Base-by-base conservation (phyloP, 495 filamentous ascomycete genomes). In the Aspergillus indologenus region DNA sequence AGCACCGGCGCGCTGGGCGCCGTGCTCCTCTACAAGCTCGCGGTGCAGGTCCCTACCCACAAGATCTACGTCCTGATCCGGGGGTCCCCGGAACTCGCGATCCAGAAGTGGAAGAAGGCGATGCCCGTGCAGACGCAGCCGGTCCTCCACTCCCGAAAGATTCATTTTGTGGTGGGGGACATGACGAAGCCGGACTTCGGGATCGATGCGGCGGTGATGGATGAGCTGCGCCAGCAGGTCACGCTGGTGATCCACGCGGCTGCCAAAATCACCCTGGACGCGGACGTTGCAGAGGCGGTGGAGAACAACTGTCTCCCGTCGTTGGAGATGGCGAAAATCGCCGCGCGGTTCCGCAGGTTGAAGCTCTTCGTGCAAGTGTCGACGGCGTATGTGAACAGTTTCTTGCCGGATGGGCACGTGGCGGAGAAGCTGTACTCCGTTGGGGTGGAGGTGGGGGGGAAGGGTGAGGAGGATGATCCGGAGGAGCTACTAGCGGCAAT, bases 171-270 rank as follows among this genome's bases (percentile, higher is more conserved):
- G 17, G 51, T 64, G 23, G 74, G 74, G 0, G 70, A 77, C 40
- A 74, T 77, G 20, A 61, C 54, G 24, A 31, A 55, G 19, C 53
- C 64, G 0, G 55, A 74, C 42, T 69, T 72, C 17, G 69, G 73
- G 0, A 65, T 77, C 45, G 53, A 67, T 2, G n/a, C 58, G 3
- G 29, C 23, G 1, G 24, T 58, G 11, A 45, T 74, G 24, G 43
- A 64, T 20, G 47, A 58, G 26, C 49, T 75, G 14, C 63, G 57
- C 9, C 60, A 64, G 11, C 55, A 74, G 57, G 67, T 74, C 6
- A 75, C 71, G 0, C 52, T 75, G n/a, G 67, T 72, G 3, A 74
- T 75, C n/a, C 68, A 75, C 18, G 60, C 74, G 6, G 72, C 74
- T 0, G 74, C 72, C 9, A 73, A 70, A 18, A 75, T 75, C 58